Conservation (phyloP, 164 flowering plant genomes). For the Echeveria elegans region DNA sequence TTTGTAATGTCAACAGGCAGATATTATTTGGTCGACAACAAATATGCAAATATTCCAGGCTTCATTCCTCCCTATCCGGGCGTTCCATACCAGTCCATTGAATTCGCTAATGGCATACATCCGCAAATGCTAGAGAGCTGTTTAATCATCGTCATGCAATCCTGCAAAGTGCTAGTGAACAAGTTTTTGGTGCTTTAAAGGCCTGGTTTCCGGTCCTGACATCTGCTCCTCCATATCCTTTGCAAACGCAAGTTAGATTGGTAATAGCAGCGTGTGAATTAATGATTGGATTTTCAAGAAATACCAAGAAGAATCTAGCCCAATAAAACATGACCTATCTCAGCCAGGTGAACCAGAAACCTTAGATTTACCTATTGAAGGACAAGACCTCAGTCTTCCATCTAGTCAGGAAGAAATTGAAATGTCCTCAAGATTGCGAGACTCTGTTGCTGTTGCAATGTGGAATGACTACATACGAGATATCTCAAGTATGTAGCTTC, state of each 20-base stretch:
- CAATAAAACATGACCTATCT: not conserved
- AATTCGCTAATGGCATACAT: slow-evolving; percentile 20
- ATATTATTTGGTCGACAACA: slow-evolving; percentile 55
- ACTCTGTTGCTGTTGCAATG: slow-evolving; percentile 36
- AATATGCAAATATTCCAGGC: slow-evolving; percentile 49
- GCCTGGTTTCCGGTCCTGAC: slow-evolving; percentile 51
- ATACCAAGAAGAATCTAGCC: slow-evolving; percentile 27
- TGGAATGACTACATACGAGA: slow-evolving; percentile 38
- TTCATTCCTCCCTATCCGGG: slow-evolving; percentile 51
- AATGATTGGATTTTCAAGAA: slow-evolving; percentile 42
- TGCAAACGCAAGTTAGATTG: slow-evolving; percentile 56
- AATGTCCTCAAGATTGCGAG: slow-evolving; percentile 27
- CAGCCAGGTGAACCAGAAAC: slow-evolving; percentile 23
- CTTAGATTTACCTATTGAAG: slow-evolving; percentile 17
- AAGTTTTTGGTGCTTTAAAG: slow-evolving; percentile 35
- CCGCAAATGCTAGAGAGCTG: slow-evolving; percentile 43
- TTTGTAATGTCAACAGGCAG: slow-evolving; percentile 35
- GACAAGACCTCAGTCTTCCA: slow-evolving; percentile 17
- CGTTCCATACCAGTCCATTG: slow-evolving; percentile 25
- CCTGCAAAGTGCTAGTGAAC: slow-evolving; percentile 25
- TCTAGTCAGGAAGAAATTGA: slow-evolving; percentile 25
- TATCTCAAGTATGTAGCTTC: slow-evolving; percentile 22
- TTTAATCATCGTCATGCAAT: slow-evolving; percentile 46
- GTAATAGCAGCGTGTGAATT: slow-evolving; percentile 56
- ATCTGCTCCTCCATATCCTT: slow-evolving; percentile 50